Conservation (phyloP, 257 asterid species). For the Solanum chilense region DNA sequence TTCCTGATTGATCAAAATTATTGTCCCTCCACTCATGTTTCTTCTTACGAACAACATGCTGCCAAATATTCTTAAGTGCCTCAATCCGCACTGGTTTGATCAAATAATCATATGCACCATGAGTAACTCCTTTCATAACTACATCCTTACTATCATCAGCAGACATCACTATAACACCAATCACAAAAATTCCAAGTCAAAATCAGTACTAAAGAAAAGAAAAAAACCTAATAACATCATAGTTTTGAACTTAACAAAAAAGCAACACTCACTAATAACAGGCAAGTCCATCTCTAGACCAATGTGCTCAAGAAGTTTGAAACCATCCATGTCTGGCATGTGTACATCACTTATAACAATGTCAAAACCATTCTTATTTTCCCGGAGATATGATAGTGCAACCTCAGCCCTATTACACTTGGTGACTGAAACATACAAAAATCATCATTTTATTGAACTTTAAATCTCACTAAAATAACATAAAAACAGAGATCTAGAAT, state of each 20-base stretch:
- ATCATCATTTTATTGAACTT: neutral
- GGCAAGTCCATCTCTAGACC: slow-evolving; percentile 97
- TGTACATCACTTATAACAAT: slow-evolving; percentile 93
- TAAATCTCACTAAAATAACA: neutral
- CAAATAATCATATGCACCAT: slow-evolving; percentile 93
- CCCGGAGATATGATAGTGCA: slow-evolving; percentile 60
- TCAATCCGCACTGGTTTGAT: slow-evolving; percentile 90
- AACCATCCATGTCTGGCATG: slow-evolving; percentile 99
- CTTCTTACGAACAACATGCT: slow-evolving; percentile 82
- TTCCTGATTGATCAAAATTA: slow-evolving; percentile 57
- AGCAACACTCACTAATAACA: slow-evolving; percentile 69
- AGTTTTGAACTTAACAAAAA: neutral
- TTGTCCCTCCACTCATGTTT: slow-evolving; percentile 62
- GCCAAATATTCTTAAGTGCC: slow-evolving; percentile 98
- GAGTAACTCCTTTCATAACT: slow-evolving; percentile 94
- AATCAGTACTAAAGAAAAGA: neutral
- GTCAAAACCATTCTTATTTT: slow-evolving; percentile 61
- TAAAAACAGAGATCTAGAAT: neutral
- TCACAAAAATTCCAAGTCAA: no score
- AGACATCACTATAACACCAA: slow-evolving; percentile 73
- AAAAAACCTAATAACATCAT: neutral
- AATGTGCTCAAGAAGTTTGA: slow-evolving; percentile 74
- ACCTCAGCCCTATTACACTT: slow-evolving; percentile 71
- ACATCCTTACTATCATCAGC: slow-evolving; percentile 85
- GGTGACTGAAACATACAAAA: slow-evolving; percentile 44